phyloP scores from a whole-genome alignment of 2,329 filamentous ascomycete genomes.

The Epichloe aotearoae region DNA sequence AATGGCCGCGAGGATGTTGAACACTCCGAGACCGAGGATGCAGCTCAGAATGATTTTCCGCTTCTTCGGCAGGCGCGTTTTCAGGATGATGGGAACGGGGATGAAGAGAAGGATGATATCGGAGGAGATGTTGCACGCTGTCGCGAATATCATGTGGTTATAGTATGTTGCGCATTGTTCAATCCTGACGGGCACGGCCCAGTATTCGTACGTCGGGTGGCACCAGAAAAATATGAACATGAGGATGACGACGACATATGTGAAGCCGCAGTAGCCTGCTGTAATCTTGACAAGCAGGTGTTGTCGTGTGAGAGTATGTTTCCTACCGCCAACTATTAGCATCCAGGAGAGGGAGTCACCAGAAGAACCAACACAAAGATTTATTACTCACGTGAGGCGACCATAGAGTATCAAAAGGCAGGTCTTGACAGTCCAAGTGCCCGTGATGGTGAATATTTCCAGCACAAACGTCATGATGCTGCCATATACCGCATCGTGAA shows the following conservation, averaged over 20 bases:
- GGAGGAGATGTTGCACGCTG: conserved; percentile 33
- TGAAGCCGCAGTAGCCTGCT: conserved; percentile 27
- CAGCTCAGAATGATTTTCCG: conserved; percentile 39
- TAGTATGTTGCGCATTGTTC: conserved; percentile 32
- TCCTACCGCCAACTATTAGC: conserved; percentile 5
- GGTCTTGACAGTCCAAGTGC: conserved; percentile 38
- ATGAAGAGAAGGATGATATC: conserved; percentile 32
- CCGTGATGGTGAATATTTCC: conserved; percentile 37
- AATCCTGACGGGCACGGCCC: conserved; percentile 31
- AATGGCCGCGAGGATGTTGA: conserved; percentile 41
- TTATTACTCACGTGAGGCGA: conserved; percentile 33
- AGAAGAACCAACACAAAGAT: no score
- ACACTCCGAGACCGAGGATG: conserved; percentile 43
- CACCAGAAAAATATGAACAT: conserved; percentile 42
- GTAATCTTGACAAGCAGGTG: conserved; percentile 28
- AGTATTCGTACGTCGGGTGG: conserved; percentile 36
- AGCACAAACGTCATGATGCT: conserved; percentile 40
- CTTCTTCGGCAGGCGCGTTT: conserved; percentile 23
- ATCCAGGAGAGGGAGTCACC: no score
- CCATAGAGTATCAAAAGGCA: conserved; percentile 39
- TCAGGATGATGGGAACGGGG: conserved; percentile 30
- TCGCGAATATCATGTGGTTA: conserved; percentile 32
- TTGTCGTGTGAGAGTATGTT: conserved; percentile 17
- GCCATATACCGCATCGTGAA: conserved; percentile 31
- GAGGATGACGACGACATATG: conserved; percentile 35